A percentile compares a stretch with the other conserved stretches of the same genome.
These are phyloP conservation scores for Penicillium sp. DNA, from an alignment of 2,329 filamentous ascomycete species.

Conservation along the genomic window DNA sequence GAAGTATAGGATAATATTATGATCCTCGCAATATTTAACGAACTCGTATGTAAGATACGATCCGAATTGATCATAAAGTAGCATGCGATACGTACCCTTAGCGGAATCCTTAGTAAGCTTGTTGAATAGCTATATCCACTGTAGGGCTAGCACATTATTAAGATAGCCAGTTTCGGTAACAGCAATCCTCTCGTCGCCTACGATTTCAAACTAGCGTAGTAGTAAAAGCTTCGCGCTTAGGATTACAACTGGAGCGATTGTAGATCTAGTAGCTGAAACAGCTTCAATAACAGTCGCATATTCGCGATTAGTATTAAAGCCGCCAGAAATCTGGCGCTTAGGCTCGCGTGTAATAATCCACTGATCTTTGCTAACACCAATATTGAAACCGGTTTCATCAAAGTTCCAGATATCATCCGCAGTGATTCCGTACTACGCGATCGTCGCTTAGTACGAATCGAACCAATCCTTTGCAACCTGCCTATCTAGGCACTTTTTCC, in stretches of 20 bases:
- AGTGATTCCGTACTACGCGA: not conserved
- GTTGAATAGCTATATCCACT: not conserved
- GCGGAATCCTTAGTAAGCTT: not conserved
- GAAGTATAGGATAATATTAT: not conserved
- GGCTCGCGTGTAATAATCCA: not conserved
- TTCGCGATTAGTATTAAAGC: not conserved
- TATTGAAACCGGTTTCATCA: not conserved
- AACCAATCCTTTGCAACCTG: not conserved
- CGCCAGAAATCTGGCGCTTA: not conserved
- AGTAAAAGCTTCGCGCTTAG: not conserved
- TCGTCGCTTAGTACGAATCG: not conserved
- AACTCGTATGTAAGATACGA: not conserved
- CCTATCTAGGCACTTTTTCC: not conserved
- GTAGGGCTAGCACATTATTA: not conserved
- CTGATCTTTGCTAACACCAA: not conserved
- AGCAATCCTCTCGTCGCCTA: not conserved
- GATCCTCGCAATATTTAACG: not conserved
- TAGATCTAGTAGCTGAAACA: not conserved
- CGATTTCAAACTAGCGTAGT: not conserved
- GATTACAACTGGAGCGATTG: not conserved
- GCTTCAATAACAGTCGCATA: not conserved
- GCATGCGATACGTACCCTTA: not conserved
- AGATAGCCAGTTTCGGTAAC: not conserved
- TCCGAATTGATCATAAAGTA: not conserved
- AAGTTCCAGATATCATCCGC: not conserved